Conservation (phyloP, 2,329 filamentous ascomycete species). For the Colletotrichum viniferum region DNA sequence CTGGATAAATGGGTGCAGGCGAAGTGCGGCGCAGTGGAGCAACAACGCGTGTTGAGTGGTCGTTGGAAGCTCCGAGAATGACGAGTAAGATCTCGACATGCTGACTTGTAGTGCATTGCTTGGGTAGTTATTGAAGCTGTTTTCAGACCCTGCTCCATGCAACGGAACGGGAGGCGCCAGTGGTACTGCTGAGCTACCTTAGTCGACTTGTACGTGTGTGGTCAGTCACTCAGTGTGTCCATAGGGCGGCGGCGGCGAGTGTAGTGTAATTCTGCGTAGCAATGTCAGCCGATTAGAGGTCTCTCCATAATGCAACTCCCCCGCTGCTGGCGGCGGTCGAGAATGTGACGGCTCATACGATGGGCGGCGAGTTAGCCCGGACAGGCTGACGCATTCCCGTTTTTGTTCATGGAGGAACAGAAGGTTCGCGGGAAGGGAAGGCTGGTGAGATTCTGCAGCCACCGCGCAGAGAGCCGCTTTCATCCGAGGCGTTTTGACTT, state of each 20-base stretch:
- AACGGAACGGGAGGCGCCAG: not conserved
- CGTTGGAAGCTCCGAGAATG: not conserved
- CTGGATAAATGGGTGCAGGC: not conserved
- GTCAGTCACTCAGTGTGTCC: not conserved
- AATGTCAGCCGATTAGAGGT: not conserved
- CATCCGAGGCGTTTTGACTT: conserved; percentile 9
- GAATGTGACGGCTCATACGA: not conserved
- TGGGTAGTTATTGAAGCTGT: not conserved
- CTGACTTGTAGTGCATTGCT: not conserved
- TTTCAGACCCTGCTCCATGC: not conserved
- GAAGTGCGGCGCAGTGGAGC: not conserved
- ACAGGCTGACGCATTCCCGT: not conserved
- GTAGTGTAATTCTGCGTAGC: not conserved
- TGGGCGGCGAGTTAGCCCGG: not conserved
- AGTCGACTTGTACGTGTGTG: not conserved
- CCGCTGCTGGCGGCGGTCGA: not conserved
- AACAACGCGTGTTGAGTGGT: not conserved
- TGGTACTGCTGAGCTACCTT: not conserved
- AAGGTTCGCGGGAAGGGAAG: not conserved
- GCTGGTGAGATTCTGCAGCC: not conserved
- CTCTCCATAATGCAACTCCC: not conserved
- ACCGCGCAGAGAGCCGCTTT: not conserved
- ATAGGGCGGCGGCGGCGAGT: not conserved
- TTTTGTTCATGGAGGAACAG: not conserved
- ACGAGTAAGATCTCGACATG: not conserved